Evolutionary conservation across 805 yeast species (phyloP), one percentile per base, ranked within the genome.

Genomic region (Saccharomyces mikatae): DNA sequence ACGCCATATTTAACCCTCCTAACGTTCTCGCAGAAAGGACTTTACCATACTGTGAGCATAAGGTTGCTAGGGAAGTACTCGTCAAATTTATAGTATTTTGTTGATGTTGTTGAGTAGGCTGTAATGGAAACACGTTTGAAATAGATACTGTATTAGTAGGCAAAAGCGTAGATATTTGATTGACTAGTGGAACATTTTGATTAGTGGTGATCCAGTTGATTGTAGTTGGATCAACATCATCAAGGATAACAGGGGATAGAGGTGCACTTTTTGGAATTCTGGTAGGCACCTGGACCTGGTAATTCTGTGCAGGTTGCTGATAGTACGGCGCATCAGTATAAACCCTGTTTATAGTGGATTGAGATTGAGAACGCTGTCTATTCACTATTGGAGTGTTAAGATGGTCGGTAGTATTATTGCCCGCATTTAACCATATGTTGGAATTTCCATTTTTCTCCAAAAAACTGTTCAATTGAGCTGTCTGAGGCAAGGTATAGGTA

Each of bases 141-240:
- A 94, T 75, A 59, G 91, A 77, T 48, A 92, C 75, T 13, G 89
- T 83, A 60, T 86, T 81, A 0, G 96, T 83, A n/a, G 96, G 95
- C 17, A 87, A 83, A 60, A 89, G 66, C 30, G 63, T 76, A 59
- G 89, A 75, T 48, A 92, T 74, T 30, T 87, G 83, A 59, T 86
- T 82, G 1, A 95, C 83, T 6, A 92, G 87, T 4, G 87, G 87
- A 57, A 88, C 73, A 47, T 82, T 74, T 2, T 87, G 77, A 63
- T 86, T 88, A 46, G 87, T 81, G 2, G 91, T 82, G n/a, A 86
- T 83, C 72, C 86, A 76, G 46, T 80, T 76, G 46, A 85, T 72
- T 36, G 78, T 74, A 28, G 79, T 71, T 54, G 85, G 82, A 58
- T 85, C 85, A 47, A 82, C 71, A 56, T 84, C 83, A 64, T 87